Evolutionary conservation across 495 filamentous ascomycete genomes (phyloP), one percentile per base, ranked within the genome.

Genomic region (Bombardia bombarda): DNA sequence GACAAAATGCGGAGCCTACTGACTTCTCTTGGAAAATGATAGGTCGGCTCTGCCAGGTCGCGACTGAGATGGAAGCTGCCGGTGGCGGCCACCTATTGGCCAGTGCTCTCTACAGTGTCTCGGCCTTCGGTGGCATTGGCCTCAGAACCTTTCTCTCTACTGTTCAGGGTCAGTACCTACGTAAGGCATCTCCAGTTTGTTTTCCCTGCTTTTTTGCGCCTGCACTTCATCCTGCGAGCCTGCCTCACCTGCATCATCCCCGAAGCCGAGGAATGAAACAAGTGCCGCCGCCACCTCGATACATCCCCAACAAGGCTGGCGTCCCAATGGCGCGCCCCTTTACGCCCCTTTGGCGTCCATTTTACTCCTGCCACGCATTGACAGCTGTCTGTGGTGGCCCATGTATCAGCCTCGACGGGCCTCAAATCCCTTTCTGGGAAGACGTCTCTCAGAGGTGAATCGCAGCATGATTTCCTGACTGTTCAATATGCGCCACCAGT

Each of bases 101-200:
- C 22, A n/a, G n/a, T n/a, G n/a, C n/a, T n/a, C n/a, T 42, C 20
- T 34, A 16, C 45, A 45, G 26, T 52, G 50, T 52, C 50, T 52
- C 50, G 50, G 50, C 50, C 34, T 20, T 52, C 50, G 50, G 50
- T 43, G 50, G 45, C 41, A 52, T 39, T 52, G 23, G 12, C n/a
- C n/a, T 26, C 4, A 39, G 16, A 13, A 14, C 26, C 26, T 7
- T 28, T 5, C 6, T 26, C 24, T 28, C 26, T 28, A 13, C 24
- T 26, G 5, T 26, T 5, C 24, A 28, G 9, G 6, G 9, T 10
- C 26, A 28, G 13, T 13, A 8, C 26, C 13, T 28, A 28, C 13
- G 26, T 10, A 10, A 26, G 24, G 24, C 24, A 26, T 13, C 6
- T 28, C 26, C 26, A 28, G 26, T 7, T 28, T 28, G 9, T 28